A percentile compares a stretch with the other conserved stretches of the same genome.
Conservation (phyloP, 176 grass and related monocot genomes). For the Rhynchospora pubera region DNA sequence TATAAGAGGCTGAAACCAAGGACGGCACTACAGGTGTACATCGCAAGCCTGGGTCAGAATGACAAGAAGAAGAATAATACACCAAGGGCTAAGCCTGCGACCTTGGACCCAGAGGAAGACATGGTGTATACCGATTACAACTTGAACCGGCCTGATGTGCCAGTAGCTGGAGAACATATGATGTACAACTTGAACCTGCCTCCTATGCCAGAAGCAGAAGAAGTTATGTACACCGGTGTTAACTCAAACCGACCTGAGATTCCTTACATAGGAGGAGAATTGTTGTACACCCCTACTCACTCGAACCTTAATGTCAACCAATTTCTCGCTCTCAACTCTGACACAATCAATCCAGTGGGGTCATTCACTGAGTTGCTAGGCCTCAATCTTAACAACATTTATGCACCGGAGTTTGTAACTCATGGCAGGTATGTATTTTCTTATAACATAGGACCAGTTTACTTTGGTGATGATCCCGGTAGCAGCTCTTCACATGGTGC, state of each 20-base stretch:
- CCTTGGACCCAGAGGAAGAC: background rate
- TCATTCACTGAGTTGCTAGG: constrained; percentile 9
- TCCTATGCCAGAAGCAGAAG: background rate
- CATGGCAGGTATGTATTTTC: background rate
- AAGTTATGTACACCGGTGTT: background rate
- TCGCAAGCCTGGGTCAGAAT: background rate
- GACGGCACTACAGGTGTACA: constrained; percentile 16
- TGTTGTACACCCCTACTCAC: background rate
- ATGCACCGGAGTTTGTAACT: background rate
- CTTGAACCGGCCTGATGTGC: background rate
- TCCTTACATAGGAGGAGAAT: background rate
- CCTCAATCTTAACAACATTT: background rate
- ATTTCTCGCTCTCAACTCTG: background rate
- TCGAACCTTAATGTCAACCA: background rate
- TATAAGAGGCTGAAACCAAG: background rate
- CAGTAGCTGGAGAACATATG: background rate
- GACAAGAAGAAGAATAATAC: background rate
- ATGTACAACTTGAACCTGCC: background rate
- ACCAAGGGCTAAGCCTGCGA: background rate
- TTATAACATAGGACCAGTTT: constrained; percentile 1
- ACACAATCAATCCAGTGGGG: background rate
- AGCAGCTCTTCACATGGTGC: background rate
- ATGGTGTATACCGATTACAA: background rate
- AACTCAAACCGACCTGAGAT: background rate
- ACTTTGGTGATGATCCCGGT: background rate